These are phyloP conservation scores for Apiospora sp. DNA, from an alignment of 2,329 filamentous ascomycete species.

Conservation along the genomic window DNA sequence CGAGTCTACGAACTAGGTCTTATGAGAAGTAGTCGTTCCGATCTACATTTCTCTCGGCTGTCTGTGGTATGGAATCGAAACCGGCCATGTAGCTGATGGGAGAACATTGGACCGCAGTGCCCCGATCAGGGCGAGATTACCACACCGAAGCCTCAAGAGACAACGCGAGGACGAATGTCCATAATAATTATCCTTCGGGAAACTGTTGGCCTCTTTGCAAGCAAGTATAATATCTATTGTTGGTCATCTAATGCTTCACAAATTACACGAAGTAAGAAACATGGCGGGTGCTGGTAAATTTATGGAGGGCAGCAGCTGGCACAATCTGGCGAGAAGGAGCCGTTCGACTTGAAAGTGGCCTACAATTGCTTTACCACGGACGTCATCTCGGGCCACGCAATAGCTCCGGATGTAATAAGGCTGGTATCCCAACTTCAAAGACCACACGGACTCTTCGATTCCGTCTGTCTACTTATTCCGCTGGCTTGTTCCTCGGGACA, in stretches of 20 bases:
- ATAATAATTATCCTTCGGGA: background rate
- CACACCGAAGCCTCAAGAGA: too few relatives aligned
- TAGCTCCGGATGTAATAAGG: constrained; percentile 39
- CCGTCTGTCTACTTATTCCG: constrained; percentile 35
- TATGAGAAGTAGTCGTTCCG: background rate
- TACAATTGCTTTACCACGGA: constrained; percentile 46
- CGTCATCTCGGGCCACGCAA: constrained; percentile 46
- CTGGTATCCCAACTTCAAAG: constrained; percentile 46
- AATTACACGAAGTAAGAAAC: background rate
- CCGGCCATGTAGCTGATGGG: background rate
- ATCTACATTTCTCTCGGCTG: background rate
- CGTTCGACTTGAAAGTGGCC: background rate
- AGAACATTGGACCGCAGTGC: too few relatives aligned
- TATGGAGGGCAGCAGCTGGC: constrained; percentile 25
- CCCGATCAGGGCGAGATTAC: background rate
- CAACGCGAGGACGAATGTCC: background rate
- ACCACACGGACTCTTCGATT: constrained; percentile 31
- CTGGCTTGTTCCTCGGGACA: constrained; percentile 35
- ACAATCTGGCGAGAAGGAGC: background rate
- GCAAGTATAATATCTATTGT: fast-evolving
- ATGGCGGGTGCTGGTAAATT: background rate
- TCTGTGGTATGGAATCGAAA: background rate
- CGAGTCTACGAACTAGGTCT: background rate
- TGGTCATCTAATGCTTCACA: background rate
- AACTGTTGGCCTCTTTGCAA: background rate